Percentiles rank a stretch among this genome's conserved stretches.
Conservation (phyloP, 208 protist genomes). For the Trypanosoma mega region DNA sequence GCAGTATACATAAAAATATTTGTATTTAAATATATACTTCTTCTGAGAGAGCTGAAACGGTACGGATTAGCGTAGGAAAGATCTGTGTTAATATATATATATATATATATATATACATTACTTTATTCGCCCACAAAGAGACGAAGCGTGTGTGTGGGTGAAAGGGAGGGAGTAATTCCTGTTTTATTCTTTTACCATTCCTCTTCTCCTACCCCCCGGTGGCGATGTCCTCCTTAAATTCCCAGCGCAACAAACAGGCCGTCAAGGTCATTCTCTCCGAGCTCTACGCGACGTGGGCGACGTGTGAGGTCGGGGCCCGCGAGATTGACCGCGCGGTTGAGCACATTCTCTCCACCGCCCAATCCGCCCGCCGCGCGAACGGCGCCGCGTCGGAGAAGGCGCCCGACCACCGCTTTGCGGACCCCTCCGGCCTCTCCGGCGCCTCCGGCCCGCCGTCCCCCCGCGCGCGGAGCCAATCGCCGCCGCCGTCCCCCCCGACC, state of each 20-base stretch:
- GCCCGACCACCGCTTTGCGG: neutral
- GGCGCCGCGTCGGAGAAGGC: neutral
- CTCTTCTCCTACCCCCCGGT: neutral
- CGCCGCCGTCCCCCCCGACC: constrained; percentile 32
- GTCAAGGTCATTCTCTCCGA: constrained; percentile 70
- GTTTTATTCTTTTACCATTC: neutral
- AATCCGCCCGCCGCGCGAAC: constrained; percentile 1
- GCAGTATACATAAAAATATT: too few species aligned
- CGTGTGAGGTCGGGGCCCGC: constrained; percentile 39
- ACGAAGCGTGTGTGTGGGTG: too few species aligned
- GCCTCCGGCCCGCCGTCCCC: neutral
- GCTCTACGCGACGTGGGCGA: constrained; percentile 74
- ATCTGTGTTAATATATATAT: too few species aligned
- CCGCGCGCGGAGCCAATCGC: constrained; percentile 29
- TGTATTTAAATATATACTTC: too few species aligned
- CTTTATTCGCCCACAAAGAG: too few species aligned
- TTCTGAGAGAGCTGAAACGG: too few species aligned
- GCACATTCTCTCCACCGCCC: constrained; percentile 23
- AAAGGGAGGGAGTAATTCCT: too few species aligned
- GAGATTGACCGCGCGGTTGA: constrained; percentile 55
- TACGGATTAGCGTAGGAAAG: too few species aligned
- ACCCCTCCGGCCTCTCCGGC: constrained; percentile 21
- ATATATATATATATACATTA: too few species aligned
- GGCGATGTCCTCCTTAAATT: constrained; percentile 13
- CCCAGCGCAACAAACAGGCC: constrained; percentile 41